These are phyloP conservation scores for Colletotrichum neosansevieriae DNA, from an alignment of 2,329 filamentous ascomycete species.

Conservation along the genomic window DNA sequence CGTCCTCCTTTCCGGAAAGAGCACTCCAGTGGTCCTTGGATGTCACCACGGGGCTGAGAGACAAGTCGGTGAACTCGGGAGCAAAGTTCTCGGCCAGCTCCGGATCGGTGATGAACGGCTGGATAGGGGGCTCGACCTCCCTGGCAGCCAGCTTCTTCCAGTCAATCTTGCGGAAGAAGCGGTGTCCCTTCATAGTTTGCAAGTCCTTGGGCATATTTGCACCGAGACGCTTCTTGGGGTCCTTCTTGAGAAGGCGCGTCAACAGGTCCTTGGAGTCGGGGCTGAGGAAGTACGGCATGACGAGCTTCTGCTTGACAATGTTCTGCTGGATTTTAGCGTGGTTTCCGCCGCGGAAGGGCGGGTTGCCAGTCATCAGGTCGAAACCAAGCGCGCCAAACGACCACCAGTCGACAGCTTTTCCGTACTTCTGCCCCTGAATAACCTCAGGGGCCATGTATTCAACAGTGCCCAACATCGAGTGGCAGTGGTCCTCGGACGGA, in stretches of 20 bases:
- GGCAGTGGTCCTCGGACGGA: conserved; percentile 71
- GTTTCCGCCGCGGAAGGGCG: conserved; percentile 91
- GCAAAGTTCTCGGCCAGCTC: conserved; percentile 97
- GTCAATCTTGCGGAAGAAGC: conserved; percentile 97
- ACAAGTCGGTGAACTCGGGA: conserved; percentile 88
- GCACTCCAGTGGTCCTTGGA: conserved; percentile 56
- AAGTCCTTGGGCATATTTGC: conserved; percentile 91
- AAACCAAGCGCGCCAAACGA: conserved; percentile 93
- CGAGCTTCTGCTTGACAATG: conserved; percentile 92
- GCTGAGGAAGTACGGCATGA: conserved; percentile 89
- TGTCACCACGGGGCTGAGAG: conserved; percentile 78
- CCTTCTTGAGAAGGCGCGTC: conserved; percentile 89
- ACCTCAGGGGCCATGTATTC: conserved; percentile 99
- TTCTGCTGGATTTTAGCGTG: conserved; percentile 96
- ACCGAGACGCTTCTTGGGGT: conserved; percentile 90
- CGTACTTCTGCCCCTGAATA: conserved; percentile 87
- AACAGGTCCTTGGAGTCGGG: conserved; percentile 95
- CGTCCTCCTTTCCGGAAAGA: conserved; percentile 51
- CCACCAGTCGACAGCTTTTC: conserved; percentile 98
- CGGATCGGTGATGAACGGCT: conserved; percentile 93
- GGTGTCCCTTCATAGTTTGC: conserved; percentile 85
- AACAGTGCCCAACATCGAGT: conserved; percentile 92
- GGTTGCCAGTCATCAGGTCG: conserved; percentile 91
- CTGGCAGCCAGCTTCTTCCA: conserved; percentile 88
- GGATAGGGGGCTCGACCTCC: conserved; percentile 89